Conservation (phyloP, 1,139 yeast genomes). For the Kodamaea sp. region DNA sequence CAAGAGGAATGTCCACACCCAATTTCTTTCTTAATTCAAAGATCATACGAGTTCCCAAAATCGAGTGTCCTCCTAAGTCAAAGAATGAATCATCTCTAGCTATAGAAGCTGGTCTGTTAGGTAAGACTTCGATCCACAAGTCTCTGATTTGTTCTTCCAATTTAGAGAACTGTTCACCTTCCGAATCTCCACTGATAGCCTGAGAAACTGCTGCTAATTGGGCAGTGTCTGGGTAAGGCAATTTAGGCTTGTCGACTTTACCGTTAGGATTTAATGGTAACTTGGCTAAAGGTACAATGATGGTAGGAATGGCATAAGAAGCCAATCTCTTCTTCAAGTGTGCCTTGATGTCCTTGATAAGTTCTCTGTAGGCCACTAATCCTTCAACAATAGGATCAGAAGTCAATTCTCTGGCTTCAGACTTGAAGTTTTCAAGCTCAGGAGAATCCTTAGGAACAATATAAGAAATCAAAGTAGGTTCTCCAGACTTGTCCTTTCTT, state of each 20-base stretch:
- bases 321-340: slow-evolving; percentile 89
- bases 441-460: slow-evolving; percentile 78
- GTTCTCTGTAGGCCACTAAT: slow-evolving; percentile 69
- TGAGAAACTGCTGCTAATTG: slow-evolving; percentile 72
- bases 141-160: slow-evolving; percentile 72
- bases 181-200: slow-evolving; percentile 41
- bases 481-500: slow-evolving; percentile 90
- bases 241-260: slow-evolving; percentile 94
- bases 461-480: slow-evolving; percentile 86
- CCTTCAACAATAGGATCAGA: slow-evolving; percentile 76
- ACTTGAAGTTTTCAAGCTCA: slow-evolving; percentile 55
- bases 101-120: slow-evolving; percentile 78
- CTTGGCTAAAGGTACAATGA: slow-evolving; percentile 81
- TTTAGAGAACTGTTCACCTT: slow-evolving; percentile 53
- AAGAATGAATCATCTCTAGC: slow-evolving; percentile 86
- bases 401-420: slow-evolving; percentile 29
- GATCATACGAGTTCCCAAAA: slow-evolving; percentile 95
- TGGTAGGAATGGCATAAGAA: slow-evolving; percentile 88
- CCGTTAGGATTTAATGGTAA: slow-evolving; percentile 98
- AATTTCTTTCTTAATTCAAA: slow-evolving; percentile 82
- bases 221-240: slow-evolving; percentile 91
- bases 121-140: slow-evolving; percentile 83
- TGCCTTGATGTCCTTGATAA: slow-evolving; percentile 77
- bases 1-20: slow-evolving; percentile 81
- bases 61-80: slow-evolving; percentile 97